Evolutionary conservation across 2,329 filamentous ascomycete genomes (phyloP), one percentile per base, ranked within the genome.

Genomic region (Alternaria hordeiaustralica): DNA sequence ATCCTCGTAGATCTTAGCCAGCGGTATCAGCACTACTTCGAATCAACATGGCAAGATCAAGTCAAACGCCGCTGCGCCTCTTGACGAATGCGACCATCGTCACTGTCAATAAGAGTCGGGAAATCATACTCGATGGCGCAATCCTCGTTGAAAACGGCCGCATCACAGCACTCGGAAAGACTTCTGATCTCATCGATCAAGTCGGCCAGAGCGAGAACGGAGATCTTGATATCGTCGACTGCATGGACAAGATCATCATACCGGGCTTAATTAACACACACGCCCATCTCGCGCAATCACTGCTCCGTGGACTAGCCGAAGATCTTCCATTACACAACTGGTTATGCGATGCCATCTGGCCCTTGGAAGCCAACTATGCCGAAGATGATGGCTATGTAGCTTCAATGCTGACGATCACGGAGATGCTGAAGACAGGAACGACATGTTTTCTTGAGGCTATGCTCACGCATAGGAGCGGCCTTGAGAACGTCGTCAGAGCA

Each of bases 11-110:
- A 41, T 41, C 36, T 18, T 18, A 41, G n/a, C 36, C 51, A 41
- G 6, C 18, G 2, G 30, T 15, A 12, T 30, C 3, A 28, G 9
- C 20, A 41, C 6, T 6, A 15, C 12, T 9, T 13, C 9, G 28
- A 23, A 43, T 6, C 18, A 44, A 11, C 0, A 57, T 61, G 45
- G 15, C 5, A 26, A 15, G 15, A 11, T 9, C 25, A n/a, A 45
- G 5, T 15, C 18, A 21, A 18, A 13, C 11, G 10, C 20, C 21
- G 13, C 28, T 41, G 12, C 50, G 61, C 71, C 74, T 87, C 0
- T 85, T 86, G 65, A 80, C 77, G 2, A 76, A 86, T 67, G 84
- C 82, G 9, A 86, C 84, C 3, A 83, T 87, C 61, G 82, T 87
- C 66, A 87, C 85, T 0, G 77, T 87, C 66, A 84, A 87, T 67